Conservation (phyloP, 2,329 filamentous ascomycete species). For the Domatiomyces catenatus region DNA sequence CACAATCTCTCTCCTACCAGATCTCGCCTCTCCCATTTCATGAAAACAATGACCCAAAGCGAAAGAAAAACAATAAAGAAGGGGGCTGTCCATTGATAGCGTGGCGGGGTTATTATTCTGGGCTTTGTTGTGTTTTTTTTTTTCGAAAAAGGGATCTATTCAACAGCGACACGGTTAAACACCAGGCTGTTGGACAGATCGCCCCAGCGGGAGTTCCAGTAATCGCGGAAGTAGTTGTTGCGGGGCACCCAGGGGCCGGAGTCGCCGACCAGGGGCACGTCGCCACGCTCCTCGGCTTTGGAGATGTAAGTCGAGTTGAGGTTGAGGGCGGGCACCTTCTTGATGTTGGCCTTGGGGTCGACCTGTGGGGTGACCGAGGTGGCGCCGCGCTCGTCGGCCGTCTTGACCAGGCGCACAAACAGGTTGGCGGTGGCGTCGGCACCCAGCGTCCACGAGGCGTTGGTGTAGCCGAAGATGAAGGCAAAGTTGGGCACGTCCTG, state of each 20-base stretch:
- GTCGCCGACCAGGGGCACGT: slow-evolving; percentile 25
- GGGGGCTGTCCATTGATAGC: no score
- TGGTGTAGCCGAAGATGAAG: slow-evolving; percentile 30
- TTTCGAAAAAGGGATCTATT: not conserved
- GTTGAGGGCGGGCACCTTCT: slow-evolving; percentile 20
- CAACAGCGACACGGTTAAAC: slow-evolving; percentile 7
- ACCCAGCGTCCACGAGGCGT: slow-evolving; percentile 31
- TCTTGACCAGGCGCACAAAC: slow-evolving; percentile 24
- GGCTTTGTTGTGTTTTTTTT: no score
- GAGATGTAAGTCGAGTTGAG: slow-evolving; percentile 28
- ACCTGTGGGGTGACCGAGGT: slow-evolving; percentile 9
- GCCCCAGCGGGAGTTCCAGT: slow-evolving; percentile 25
- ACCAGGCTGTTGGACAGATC: slow-evolving; percentile 10
- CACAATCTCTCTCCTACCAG: no score
- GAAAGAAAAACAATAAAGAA: no score
- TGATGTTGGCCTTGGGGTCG: slow-evolving; percentile 2
- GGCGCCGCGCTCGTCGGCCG: slow-evolving; percentile 7
- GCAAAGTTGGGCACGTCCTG: slow-evolving; percentile 30
- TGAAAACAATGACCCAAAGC: no score
- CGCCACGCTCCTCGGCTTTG: slow-evolving; percentile 18
- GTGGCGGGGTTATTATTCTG: no score
- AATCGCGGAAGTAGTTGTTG: slow-evolving; percentile 25
- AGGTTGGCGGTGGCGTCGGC: slow-evolving; percentile 29
- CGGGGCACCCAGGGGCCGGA: slow-evolving; percentile 27
- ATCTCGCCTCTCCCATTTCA: no score